Base-by-base conservation (phyloP, 2,329 filamentous ascomycete genomes). In the Penicillium sp. region DNA sequence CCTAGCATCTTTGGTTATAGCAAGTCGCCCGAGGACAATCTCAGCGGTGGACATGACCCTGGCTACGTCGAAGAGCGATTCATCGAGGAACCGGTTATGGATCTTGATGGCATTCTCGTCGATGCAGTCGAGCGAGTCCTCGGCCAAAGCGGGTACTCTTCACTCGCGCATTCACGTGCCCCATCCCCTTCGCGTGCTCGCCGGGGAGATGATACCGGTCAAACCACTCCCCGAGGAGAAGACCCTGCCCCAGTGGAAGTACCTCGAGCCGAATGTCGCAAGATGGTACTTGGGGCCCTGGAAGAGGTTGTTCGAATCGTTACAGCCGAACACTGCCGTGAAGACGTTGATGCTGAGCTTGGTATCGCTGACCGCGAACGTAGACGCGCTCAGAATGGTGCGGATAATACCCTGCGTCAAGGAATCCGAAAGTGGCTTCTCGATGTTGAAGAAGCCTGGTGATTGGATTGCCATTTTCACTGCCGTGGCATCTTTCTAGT, bases 41-140 rank as follows among this genome's bases (percentile, higher is more conserved):
- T 59, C 6, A 14, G 55, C 16, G 63, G 67, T 7, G 62, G 61
- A 6, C 60, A 60, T 7, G 63, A 67, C 18, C 48, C 62, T 9
- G 61, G 50, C n/a, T 67, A 70, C 28, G 72, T 79, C 1, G 78
- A 81, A 47, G 81, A 83, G 58, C 69, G 75, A 52, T 83, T 84
- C 46, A 67, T 77, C 10, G 79, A 82, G 57, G 82, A 85, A 57
- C 69, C 71, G 2, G 78, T 86, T 44, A 81, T 83, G 78, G 82
- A 84, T 58, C 77, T 83, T 48, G 83, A 86, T 56, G 76, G 77
- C n/a, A 83, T 77, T 2, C 72, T 85, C 0, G 79, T 83, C 31
- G 81, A 85, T 63, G 83, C 82, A 7, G 74, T 85, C 19, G 83
- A 85, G 63, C 79, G 80, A 48, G 78, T 84, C 9, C 71, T 85